phyloP scores from a whole-genome alignment of 192 early-diverging fungal genomes.

The Coemansia sp. region DNA sequence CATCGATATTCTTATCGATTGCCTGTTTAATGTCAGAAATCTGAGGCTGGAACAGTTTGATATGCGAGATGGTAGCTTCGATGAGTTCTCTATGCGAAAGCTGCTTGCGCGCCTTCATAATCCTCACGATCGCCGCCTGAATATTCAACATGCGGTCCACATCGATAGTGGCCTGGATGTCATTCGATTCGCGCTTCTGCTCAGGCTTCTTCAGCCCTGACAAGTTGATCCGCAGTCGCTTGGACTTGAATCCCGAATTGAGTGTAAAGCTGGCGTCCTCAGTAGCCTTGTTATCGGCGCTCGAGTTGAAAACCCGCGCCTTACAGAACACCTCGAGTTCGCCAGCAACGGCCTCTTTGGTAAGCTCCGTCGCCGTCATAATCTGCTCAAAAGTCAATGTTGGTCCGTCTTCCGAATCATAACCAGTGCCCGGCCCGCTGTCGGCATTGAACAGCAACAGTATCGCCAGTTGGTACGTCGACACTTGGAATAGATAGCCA shows the following conservation, averaged over 20 bases:
- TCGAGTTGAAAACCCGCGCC: slow-evolving; percentile 68
- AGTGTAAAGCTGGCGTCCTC: slow-evolving; percentile 61
- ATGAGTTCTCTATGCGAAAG: slow-evolving; percentile 84
- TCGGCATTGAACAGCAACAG: slow-evolving; percentile 84
- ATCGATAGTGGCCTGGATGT: slow-evolving; percentile 89
- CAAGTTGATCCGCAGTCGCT: slow-evolving; percentile 87
- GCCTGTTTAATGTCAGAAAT: slow-evolving; percentile 93
- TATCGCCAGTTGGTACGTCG: slow-evolving; percentile 92
- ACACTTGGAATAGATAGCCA: slow-evolving; percentile 58
- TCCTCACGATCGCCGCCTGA: slow-evolving; percentile 98
- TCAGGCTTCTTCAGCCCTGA: slow-evolving; percentile 83
- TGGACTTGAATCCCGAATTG: slow-evolving; percentile 82
- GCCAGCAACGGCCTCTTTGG: slow-evolving; percentile 61
- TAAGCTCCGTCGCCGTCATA: slow-evolving; percentile 68
- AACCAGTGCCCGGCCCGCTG: slow-evolving; percentile 58
- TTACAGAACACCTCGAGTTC: slow-evolving; percentile 79
- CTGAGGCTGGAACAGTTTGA: slow-evolving; percentile 87
- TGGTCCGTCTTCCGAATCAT: slow-evolving; percentile 46
- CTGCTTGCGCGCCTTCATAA: slow-evolving; percentile 97
- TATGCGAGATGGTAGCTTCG: slow-evolving; percentile 84
- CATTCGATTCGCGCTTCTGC: slow-evolving; percentile 85
- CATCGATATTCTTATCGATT: slow-evolving; percentile 91
- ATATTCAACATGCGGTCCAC: slow-evolving; percentile 91
- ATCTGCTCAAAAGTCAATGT: slow-evolving; percentile 72
- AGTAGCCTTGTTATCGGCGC: slow-evolving; percentile 14